These are phyloP conservation scores for Ilex asprella DNA, from an alignment of 257 asterid genomes.

Conservation along the genomic window DNA sequence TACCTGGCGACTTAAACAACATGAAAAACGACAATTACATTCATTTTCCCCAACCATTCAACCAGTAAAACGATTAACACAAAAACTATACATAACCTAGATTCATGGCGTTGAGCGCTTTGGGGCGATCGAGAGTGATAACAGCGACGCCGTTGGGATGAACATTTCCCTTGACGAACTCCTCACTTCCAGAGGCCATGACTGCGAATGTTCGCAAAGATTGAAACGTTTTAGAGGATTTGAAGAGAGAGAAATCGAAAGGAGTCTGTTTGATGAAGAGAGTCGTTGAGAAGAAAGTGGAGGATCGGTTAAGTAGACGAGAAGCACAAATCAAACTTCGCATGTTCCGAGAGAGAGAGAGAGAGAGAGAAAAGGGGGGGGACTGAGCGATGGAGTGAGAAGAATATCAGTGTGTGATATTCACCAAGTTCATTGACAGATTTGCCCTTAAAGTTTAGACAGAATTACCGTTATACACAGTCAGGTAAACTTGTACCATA, in stretches of 20 bases:
- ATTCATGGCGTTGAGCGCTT: constrained; percentile 95
- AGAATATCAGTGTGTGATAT: too few species aligned
- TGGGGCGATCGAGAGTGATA: constrained; percentile 93
- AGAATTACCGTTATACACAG: too few species aligned
- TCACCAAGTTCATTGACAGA: too few species aligned
- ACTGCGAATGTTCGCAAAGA: constrained; percentile 23
- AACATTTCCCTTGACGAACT: constrained; percentile 69
- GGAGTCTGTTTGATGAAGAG: constrained; percentile 1
- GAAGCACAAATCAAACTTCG: constrained; percentile 2
- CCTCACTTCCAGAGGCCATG: constrained; percentile 62
- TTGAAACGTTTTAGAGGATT: constrained; percentile 5
- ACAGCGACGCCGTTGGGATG: constrained; percentile 75
- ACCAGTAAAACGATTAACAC: too few species aligned
- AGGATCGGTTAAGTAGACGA: neutral
- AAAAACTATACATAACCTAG: constrained; percentile 32
- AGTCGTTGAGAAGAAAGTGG: neutral
- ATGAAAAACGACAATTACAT: too few species aligned
- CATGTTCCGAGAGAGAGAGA: neutral
- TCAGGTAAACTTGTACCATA: too few species aligned
- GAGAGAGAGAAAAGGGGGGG: too few species aligned
- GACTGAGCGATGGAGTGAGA: too few species aligned
- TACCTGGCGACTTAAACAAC: too few species aligned
- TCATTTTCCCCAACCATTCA: too few species aligned
- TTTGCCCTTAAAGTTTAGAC: too few species aligned
- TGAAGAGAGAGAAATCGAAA: constrained; percentile 1